Percentiles rank a stretch among this genome's conserved stretches.
Evolutionary conservation across 1,284 basidiomycete genomes (phyloP).

Genomic region (Ustilago curta): DNA sequence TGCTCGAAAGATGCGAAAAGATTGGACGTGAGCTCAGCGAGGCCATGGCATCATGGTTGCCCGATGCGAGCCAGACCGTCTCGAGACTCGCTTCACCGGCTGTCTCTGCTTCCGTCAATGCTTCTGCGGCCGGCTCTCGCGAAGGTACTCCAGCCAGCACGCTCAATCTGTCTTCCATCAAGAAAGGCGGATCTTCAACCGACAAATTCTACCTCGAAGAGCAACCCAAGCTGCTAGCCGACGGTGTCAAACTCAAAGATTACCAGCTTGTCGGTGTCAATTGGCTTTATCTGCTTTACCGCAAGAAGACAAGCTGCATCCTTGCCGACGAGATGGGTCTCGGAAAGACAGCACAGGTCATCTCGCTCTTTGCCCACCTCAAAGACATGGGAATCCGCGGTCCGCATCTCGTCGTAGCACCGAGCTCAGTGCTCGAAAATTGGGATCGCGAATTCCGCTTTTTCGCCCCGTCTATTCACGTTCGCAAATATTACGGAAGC

Average conservation of each 20-base stretch:
- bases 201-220: conserved; percentile 74
- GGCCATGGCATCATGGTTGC: conserved; percentile 82
- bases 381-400: conserved; percentile 81
- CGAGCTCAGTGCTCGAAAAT: conserved; percentile 94
- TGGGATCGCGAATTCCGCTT: conserved; percentile 96
- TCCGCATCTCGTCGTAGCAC: conserved; percentile 91
- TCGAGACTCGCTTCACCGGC: conserved; percentile 55
- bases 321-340: conserved; percentile 84
- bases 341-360: conserved; percentile 98
- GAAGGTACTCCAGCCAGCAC: conserved; percentile 46
- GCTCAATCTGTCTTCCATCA: conserved; percentile 52
- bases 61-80: conserved; percentile 63
- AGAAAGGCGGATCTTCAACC: conserved; percentile 42
- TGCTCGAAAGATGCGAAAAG: conserved; percentile 86
- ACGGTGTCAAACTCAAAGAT: conserved; percentile 86
- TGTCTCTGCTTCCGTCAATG: conserved; percentile 19
- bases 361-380: conserved; percentile 91
- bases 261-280: conserved; percentile 98
- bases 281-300: conserved; percentile 91
- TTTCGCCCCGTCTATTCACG: conserved; percentile 85
- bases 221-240: conserved; percentile 80
- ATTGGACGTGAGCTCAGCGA: conserved; percentile 77
- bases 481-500: conserved; percentile 91
- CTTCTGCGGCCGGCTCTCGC: conserved; percentile 34
- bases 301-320: conserved; percentile 87